A percentile compares a stretch with the other conserved stretches of the same genome.
These are phyloP conservation scores for Spathaspora girioi DNA, from an alignment of 805 yeast genomes.

Conservation along the genomic window DNA sequence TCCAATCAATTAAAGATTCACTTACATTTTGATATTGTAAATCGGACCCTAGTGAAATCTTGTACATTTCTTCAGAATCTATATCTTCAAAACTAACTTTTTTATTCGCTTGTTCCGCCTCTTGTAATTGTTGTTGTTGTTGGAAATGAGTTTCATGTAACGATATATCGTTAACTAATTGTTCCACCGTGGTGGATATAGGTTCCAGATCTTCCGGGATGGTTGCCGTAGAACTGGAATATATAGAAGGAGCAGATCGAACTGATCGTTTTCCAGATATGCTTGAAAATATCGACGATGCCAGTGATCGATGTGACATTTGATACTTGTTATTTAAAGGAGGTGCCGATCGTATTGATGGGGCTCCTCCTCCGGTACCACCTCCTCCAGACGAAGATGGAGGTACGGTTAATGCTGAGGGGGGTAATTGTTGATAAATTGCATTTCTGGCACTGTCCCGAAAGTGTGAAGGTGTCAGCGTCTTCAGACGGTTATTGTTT, in stretches of 20 bases:
- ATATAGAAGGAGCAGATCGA: conserved; percentile 41
- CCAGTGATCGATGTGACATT: conserved; percentile 30
- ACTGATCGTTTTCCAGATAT: conserved; percentile 29
- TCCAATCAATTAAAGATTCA: conserved; percentile 49
- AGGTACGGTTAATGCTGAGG: conserved; percentile 13
- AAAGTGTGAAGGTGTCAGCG: conserved; percentile 36
- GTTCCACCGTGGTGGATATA: conserved; percentile 39
- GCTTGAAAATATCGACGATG: conserved; percentile 34
- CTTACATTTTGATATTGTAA: conserved; percentile 35
- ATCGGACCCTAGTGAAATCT: conserved; percentile 39
- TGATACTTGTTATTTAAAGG: conserved; percentile 18
- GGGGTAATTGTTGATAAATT: conserved; percentile 40
- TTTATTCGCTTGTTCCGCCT: conserved; percentile 6
- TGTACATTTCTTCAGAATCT: conserved; percentile 26
- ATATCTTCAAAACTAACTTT: conserved; percentile 6
- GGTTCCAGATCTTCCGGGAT: conserved; percentile 45
- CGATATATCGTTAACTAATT: conserved; percentile 39
- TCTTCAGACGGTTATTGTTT: conserved; percentile 18
- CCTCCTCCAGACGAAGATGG: too few relatives aligned
- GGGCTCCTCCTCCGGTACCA: conserved; percentile 17
- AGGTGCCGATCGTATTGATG: conserved; percentile 40
- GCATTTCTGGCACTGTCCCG: conserved; percentile 41
- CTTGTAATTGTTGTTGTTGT: conserved; percentile 9
- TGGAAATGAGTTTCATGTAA: conserved; percentile 31
- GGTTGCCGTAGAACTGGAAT: conserved; percentile 40